Conservation (phyloP, 768 basidiomycete species). For the Leccinum disarticulatum region DNA sequence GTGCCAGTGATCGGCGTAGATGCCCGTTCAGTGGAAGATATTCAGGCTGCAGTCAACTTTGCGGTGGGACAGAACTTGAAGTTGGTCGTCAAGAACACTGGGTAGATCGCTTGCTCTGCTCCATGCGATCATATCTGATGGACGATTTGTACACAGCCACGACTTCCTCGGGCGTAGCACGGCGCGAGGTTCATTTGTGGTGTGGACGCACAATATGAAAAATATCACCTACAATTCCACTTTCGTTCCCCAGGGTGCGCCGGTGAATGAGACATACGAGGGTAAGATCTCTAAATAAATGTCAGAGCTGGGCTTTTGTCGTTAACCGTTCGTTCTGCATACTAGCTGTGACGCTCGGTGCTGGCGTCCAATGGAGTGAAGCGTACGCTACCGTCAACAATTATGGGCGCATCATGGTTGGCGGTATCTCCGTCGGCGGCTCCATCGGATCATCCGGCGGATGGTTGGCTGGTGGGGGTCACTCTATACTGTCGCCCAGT, state of each 20-base stretch:
- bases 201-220: conserved; percentile 47
- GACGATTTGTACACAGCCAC: conserved; percentile 23
- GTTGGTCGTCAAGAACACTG: conserved; percentile 30
- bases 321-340: conserved; percentile 16
- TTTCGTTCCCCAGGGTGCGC: conserved; percentile 36
- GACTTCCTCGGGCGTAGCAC: conserved; percentile 43
- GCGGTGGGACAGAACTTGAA: conserved; percentile 20
- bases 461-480: conserved; percentile 52
- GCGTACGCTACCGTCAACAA: conserved; percentile 42
- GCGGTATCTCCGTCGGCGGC: conserved; percentile 40
- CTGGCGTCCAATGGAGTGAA: conserved; percentile 51
- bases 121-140: not conserved
- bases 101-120: conserved; percentile 11
- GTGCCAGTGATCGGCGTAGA: conserved; percentile 29
- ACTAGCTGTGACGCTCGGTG: conserved; percentile 36
- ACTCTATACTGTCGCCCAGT: conserved; percentile 39
- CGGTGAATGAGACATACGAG: conserved; percentile 18
- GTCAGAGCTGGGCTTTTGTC: not conserved
- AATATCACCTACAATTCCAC: conserved; percentile 34
- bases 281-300: conserved; percentile 12
- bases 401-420: conserved; percentile 43
- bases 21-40: conserved; percentile 22
- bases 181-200: conserved; percentile 37
- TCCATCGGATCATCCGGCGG: conserved; percentile 51
- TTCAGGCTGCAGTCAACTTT: conserved; percentile 29